Conservation (phyloP, 768 basidiomycete genomes). For the Trametopsis cervina region DNA sequence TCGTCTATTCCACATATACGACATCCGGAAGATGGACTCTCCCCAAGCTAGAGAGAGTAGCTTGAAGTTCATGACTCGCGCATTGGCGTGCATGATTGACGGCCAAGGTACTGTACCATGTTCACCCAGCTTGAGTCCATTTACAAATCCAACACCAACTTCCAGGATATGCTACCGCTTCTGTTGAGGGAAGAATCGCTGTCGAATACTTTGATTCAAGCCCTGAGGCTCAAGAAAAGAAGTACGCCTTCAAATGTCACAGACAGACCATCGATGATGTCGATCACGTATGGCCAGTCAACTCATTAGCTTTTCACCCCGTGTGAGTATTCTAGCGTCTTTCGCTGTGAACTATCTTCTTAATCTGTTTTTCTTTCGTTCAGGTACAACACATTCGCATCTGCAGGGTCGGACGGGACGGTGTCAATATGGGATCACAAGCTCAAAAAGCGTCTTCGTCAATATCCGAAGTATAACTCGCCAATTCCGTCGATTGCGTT, state of each 20-base stretch:
- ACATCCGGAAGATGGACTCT: constrained; percentile 74
- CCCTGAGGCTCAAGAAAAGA: constrained; percentile 68
- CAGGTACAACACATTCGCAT: constrained; percentile 91
- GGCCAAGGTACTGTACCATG: constrained; percentile 75
- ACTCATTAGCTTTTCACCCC: constrained; percentile 92
- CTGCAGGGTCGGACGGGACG: constrained; percentile 89
- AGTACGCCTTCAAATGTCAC: constrained; percentile 98
- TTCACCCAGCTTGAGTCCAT: too few relatives aligned
- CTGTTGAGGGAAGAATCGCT: constrained; percentile 93
- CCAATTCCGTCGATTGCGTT: constrained; percentile 79
- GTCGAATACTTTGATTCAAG: constrained; percentile 94
- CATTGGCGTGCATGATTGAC: constrained; percentile 86
- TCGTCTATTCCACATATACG: constrained; percentile 84
- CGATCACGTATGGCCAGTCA: constrained; percentile 96
- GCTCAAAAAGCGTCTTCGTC: constrained; percentile 90
- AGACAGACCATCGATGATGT: constrained; percentile 83
- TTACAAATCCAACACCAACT: background rate
- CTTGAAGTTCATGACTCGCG: constrained; percentile 91
- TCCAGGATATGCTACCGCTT: constrained; percentile 81
- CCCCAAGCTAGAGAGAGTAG: constrained; percentile 85
- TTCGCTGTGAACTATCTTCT: constrained; percentile 17
- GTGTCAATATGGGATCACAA: constrained; percentile 98
- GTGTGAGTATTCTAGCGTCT: constrained; percentile 31
- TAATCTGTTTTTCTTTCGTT: background rate
- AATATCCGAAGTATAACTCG: constrained; percentile 73